Percentiles rank a stretch among this genome's conserved stretches.
phyloP scores from a whole-genome alignment of 305 asterid species.

The Fraxinus baroniana region DNA sequence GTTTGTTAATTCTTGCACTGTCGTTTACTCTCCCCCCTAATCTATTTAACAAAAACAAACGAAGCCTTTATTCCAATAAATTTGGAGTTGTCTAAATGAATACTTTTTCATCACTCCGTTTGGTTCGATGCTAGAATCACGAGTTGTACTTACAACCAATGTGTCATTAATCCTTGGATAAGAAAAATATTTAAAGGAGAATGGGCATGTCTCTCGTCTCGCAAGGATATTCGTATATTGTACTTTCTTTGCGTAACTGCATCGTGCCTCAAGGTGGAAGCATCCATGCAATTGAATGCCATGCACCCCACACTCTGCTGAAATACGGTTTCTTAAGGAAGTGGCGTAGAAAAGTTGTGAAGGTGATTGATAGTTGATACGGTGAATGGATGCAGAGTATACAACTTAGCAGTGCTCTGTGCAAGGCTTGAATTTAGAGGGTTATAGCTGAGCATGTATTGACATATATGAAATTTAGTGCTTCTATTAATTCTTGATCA shows the following conservation, averaged over 20 bases:
- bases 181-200: neutral
- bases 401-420: neutral
- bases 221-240: neutral
- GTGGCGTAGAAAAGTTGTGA: neutral
- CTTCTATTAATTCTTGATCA: slow-evolving; percentile 4
- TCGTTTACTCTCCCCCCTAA: neutral
- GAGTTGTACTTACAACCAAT: neutral
- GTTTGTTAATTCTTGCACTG: neutral
- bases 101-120: neutral
- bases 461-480: neutral
- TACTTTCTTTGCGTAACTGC: neutral
- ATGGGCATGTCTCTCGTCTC: neutral
- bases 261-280: neutral
- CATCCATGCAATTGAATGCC: slow-evolving; percentile 7
- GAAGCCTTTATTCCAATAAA: neutral
- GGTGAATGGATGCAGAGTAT: slow-evolving; percentile 5
- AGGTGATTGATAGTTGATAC: neutral
- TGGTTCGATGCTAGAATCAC: neutral
- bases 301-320: neutral
- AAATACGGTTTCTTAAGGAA: neutral
- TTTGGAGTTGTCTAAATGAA: neutral
- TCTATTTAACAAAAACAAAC: neutral
- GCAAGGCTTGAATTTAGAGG: slow-evolving; percentile 4
- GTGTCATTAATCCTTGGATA: neutral
- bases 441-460: neutral